A percentile compares a stretch with the other conserved stretches of the same genome.
Conservation (phyloP, 106 monocot species). For the Acorus gramineus region DNA sequence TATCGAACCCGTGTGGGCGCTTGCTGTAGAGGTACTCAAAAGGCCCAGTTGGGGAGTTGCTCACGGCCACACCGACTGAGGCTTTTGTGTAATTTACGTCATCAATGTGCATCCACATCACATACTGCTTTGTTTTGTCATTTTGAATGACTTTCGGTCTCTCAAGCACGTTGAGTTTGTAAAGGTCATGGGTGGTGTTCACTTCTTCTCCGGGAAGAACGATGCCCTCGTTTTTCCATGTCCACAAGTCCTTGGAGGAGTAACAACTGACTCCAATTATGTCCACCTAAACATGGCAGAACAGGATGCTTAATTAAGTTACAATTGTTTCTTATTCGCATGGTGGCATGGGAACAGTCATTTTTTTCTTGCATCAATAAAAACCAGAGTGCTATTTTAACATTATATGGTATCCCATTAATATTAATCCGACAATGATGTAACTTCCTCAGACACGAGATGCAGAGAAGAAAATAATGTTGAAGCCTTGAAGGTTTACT, state of each 20-base stretch:
- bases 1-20: constrained; percentile 71
- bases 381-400: too few species aligned
- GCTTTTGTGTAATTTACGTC: constrained; percentile 89
- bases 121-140: constrained; percentile 34
- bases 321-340: too few species aligned
- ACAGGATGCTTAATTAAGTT: neutral
- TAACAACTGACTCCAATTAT: constrained; percentile 91
- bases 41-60: constrained; percentile 60
- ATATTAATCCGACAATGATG: too few species aligned
- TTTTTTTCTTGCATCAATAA: too few species aligned
- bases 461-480: too few species aligned
- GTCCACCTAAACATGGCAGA: constrained; percentile 52
- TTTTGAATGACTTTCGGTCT: constrained; percentile 90
- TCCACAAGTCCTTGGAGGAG: constrained; percentile 84
- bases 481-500: too few species aligned
- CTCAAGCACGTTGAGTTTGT: constrained; percentile 79
- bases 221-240: constrained; percentile 83
- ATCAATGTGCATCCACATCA: constrained; percentile 99
- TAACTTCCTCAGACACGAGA: too few species aligned
- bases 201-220: constrained; percentile 51
- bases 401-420: too few species aligned
- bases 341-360: too few species aligned
- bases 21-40: constrained; percentile 75
- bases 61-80: constrained; percentile 75
- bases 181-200: constrained; percentile 67